Base-by-base conservation (phyloP, 352 stramenopile genomes). In the Phytophthora melonis region DNA sequence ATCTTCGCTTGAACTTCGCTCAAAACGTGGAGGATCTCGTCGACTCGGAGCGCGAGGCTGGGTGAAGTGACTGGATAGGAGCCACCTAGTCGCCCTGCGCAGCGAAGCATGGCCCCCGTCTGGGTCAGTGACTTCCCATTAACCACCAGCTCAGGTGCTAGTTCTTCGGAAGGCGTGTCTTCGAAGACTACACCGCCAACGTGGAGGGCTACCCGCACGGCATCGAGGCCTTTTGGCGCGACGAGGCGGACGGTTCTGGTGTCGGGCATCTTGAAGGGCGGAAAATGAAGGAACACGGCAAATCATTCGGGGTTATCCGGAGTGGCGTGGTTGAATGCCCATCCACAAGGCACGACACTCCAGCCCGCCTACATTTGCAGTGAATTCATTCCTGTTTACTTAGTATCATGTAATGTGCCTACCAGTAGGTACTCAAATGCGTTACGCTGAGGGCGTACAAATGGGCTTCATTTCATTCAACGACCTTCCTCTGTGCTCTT, bases 21-120 rank as follows among this genome's bases (percentile, higher is more conserved):
- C 13, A 84, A 39, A 10, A 53, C 66, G 27, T 82, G 65, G 41
- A 92, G 19, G 41, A 93, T 76, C 63, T 92, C 86, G 68, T 92
- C 83, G n/a, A 92, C 63, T 30, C 69, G 63, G 19, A 91, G 69
- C 21, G 87, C 72, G 6, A 74, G 63, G 0, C 83, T 10, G 2
- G 74, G 62, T 49, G 82, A 70, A 45, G 74, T 74, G 11, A 57
- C 59, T 11, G 87, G 83, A 62, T 93, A 92, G 25, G 86, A 77
- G 18, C 75, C 72, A 11, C 67, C 68, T 45, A 92, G 67, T 1
- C 83, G 78, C 5, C 91, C 91, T 6, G 78, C 84, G 53, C 82
- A 94, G 3, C 88, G 81, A 57, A 95, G 69, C 32, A 94, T 88
- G 5, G 81, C 77, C 11, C 81, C 70, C 21, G 71, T 81, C 60